Evolutionary conservation across 148 eudicot genomes (phyloP).

Genomic region (Fagopyrum esculentum): DNA sequence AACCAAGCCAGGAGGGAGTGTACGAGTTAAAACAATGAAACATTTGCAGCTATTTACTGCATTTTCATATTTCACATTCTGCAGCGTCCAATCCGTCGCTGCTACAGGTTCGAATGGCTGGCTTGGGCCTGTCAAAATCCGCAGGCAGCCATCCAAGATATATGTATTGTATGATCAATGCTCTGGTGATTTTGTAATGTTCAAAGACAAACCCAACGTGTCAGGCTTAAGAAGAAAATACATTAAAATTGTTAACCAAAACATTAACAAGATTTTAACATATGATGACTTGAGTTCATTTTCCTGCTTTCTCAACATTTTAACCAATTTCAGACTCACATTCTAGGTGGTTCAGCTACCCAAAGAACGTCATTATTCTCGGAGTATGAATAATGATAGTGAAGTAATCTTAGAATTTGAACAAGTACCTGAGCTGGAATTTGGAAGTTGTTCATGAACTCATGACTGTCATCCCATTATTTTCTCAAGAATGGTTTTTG

Average conservation of each 20-base stretch:
- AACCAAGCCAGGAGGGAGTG: not conserved
- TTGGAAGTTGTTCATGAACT: not conserved
- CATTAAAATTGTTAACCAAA: not conserved
- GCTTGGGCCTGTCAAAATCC: not conserved
- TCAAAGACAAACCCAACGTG: no score
- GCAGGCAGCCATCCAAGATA: not conserved
- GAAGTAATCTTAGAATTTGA: not conserved
- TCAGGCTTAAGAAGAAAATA: not conserved
- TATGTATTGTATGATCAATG: not conserved
- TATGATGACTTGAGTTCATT: not conserved
- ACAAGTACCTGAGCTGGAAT: constrained; percentile 4
- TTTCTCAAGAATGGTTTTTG: constrained; percentile 13
- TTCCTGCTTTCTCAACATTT: not conserved
- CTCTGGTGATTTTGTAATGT: not conserved
- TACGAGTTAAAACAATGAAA: not conserved
- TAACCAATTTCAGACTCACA: not conserved
- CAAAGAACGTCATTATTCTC: not conserved
- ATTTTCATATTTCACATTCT: not conserved
- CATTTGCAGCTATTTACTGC: not conserved
- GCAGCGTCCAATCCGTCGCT: not conserved
- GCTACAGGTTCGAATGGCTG: not conserved
- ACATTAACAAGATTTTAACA: no score
- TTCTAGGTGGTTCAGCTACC: not conserved
- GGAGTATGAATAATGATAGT: not conserved
- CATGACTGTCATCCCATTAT: not conserved